Percentiles rank a stretch among this genome's conserved stretches.
phyloP scores from a whole-genome alignment of 345 rosid genomes.

The Turnera subulata region DNA sequence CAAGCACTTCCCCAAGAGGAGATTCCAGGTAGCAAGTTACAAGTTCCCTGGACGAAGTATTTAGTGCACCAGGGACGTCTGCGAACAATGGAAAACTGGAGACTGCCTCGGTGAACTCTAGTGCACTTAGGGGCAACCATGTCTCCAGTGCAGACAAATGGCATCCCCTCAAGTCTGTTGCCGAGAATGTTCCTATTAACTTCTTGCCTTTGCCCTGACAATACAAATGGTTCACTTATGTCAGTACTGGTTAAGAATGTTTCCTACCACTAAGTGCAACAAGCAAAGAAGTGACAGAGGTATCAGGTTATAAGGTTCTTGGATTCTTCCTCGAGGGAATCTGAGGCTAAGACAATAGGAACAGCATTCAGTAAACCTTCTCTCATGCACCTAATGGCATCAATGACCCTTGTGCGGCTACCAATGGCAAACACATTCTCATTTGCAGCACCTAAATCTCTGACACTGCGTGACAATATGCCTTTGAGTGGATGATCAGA shows the following conservation, averaged over 20 bases:
- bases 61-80: conserved; percentile 4
- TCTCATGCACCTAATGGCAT: conserved; percentile 64
- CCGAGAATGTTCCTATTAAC: conserved; percentile 68
- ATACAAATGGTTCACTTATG: not conserved
- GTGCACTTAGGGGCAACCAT: conserved; percentile 49
- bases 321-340: conserved; percentile 40
- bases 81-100: conserved; percentile 30
- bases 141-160: conserved; percentile 50
- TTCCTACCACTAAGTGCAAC: no score
- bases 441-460: conserved; percentile 40
- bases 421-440: conserved; percentile 59
- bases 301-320: conserved; percentile 49
- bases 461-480: conserved; percentile 33
- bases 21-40: conserved; percentile 48
- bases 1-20: conserved; percentile 47
- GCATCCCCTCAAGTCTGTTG: conserved; percentile 74
- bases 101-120: conserved; percentile 51
- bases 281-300: not conserved
- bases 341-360: conserved; percentile 61
- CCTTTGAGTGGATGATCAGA: conserved; percentile 30
- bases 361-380: conserved; percentile 65
- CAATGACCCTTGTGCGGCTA: conserved; percentile 40
- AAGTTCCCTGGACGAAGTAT: conserved; percentile 31
- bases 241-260: no score
- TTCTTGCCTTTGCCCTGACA: conserved; percentile 61